Percentiles rank a stretch among this genome's conserved stretches.
These are phyloP conservation scores for Boehmeria nivea DNA, from an alignment of 306 rosid genomes.

Conservation along the genomic window DNA sequence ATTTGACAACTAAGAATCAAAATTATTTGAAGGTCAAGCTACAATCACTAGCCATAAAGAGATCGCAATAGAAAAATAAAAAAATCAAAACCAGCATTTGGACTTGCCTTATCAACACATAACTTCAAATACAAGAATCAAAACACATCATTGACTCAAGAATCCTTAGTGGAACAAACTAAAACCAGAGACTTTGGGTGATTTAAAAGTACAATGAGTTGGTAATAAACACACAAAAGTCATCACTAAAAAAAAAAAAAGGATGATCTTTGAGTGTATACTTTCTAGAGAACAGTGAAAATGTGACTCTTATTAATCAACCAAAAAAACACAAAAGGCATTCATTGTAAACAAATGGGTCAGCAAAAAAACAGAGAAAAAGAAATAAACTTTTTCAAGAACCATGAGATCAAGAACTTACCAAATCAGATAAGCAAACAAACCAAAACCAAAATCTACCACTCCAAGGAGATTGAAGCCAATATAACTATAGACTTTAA, in stretches of 20 bases:
- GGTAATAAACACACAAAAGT: too few relatives aligned
- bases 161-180: constrained; percentile 12
- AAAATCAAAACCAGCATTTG: neutral
- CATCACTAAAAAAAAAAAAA: too few relatives aligned
- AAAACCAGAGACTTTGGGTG: constrained; percentile 15
- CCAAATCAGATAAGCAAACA: constrained; percentile 28
- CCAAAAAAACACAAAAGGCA: too few relatives aligned
- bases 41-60: constrained; percentile 1
- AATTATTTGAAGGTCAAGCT: neutral
- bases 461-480: constrained; percentile 20
- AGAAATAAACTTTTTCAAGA: constrained; percentile 13
- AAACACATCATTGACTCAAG: neutral
- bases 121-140: neutral
- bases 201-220: neutral
- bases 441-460: constrained; percentile 9
- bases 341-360: too few relatives aligned
- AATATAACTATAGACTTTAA: constrained; percentile 2
- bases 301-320: too few relatives aligned
- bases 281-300: too few relatives aligned
- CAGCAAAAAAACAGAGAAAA: neutral
- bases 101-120: too few relatives aligned
- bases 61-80: constrained; percentile 6
- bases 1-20: neutral
- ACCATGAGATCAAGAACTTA: constrained; percentile 31
- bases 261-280: too few relatives aligned